Base-by-base conservation (phyloP, 345 rosid species). In the Arabidopsis arenosa region DNA sequence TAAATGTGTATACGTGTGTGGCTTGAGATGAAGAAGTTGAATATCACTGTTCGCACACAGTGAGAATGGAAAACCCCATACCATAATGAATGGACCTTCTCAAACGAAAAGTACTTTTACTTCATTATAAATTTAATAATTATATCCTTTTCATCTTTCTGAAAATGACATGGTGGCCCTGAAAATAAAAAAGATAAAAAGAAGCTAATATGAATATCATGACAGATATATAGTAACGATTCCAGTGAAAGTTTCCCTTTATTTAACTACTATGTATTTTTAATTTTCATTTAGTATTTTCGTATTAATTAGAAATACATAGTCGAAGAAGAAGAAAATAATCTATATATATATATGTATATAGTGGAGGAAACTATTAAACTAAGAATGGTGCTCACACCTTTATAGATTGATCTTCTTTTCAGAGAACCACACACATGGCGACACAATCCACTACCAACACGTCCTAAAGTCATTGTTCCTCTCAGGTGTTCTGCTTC, bases 401-500 rank as follows among this genome's bases (percentile, higher is more conserved):
- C 80, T 76, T 62, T 76, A 78, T 41, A 59, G 56, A 72, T 72
- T 64, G 72, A 78, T 78, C 63, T 36, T 61, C 66, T 61, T 52
- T 75, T 52, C 21, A 15, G 14, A 66, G 63, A 67, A 67, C 63
- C 79, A 66, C 62, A 74, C 71, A 75, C 74, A 75, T 75, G 66
- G 73, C 61, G 44, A 66, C 73, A 67, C 74, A 37, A 11, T 47
- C 78, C 78, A 75, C 49, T 48, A 73, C 45, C 54, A 37, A 37
- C 28, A 26, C 47, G 73, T 49, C 68, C 63, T 49, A 72, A 78
- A 78, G 68, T 71, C 72, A 77, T 70, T 77, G 75, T 78, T 78
- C 52, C 76, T 72, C 77, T 66, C 81, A 78, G 81, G 81, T 78
- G 81, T 65, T 78, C 73, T 57, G 5, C 37, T 49, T 49, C 44